Conservation (phyloP, 2,329 filamentous ascomycete genomes). For the Aureobasidium mangrovei region DNA sequence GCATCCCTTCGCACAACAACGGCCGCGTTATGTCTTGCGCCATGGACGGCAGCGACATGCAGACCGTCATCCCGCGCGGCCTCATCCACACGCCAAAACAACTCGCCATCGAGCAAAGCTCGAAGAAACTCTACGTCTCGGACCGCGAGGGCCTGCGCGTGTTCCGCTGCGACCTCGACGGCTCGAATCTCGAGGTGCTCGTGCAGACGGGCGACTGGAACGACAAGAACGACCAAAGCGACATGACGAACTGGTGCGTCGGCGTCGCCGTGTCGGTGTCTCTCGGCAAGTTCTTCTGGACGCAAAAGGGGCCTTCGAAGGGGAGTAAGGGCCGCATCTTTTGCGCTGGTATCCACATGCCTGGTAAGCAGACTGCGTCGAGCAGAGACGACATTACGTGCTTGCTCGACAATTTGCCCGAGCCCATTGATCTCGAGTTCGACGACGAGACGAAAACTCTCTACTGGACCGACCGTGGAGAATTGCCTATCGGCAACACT, state of each 20-base stretch:
- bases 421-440: slow-evolving; percentile 50
- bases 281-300: slow-evolving; percentile 48
- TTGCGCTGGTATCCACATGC: slow-evolving; percentile 37
- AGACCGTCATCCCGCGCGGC: slow-evolving; percentile 37
- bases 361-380: slow-evolving; percentile 26
- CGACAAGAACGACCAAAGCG: slow-evolving; percentile 18
- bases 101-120: slow-evolving; percentile 22
- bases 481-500: slow-evolving; percentile 45
- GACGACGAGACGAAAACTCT: slow-evolving; percentile 39
- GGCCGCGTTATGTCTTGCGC: slow-evolving; percentile 17
- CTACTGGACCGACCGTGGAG: slow-evolving; percentile 56
- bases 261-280: slow-evolving; percentile 42
- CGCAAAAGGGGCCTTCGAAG: slow-evolving; percentile 50
- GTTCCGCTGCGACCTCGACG: slow-evolving; percentile 29
- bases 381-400: slow-evolving; percentile 35
- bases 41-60: slow-evolving; percentile 24
- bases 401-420: slow-evolving; percentile 40
- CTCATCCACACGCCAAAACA: slow-evolving; percentile 43
- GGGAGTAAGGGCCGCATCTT: slow-evolving; percentile 45
- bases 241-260: slow-evolving; percentile 41
- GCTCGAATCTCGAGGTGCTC: slow-evolving; percentile 29
- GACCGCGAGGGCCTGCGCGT: slow-evolving; percentile 37
- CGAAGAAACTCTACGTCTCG: slow-evolving; percentile 32
- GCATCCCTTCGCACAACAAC: slow-evolving; percentile 14
- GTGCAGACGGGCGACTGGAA: slow-evolving; percentile 34